These are phyloP conservation scores for Kodamaea lidongshanica DNA, from an alignment of 805 yeast genomes.

Conservation along the genomic window DNA sequence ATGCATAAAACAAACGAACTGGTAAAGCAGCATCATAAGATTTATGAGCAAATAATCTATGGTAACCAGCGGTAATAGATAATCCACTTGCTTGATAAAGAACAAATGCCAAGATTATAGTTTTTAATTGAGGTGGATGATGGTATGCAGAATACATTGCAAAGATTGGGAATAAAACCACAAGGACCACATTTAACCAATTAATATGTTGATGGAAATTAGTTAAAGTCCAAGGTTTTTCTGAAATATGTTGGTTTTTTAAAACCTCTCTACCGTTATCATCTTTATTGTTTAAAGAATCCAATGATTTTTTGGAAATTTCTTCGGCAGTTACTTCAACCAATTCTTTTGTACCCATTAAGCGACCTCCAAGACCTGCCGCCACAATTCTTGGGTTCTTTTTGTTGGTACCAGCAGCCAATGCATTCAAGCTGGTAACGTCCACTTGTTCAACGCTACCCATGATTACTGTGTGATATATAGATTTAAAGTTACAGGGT, in stretches of 20 bases:
- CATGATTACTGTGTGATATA: no score
- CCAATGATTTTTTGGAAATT: constrained; percentile 46
- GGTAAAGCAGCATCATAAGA: constrained; percentile 60
- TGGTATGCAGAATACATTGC: constrained; percentile 44
- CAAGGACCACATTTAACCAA: constrained; percentile 69
- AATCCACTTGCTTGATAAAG: constrained; percentile 59
- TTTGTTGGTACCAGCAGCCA: constrained; percentile 78
- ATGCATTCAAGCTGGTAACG: constrained; percentile 63
- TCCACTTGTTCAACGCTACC: constrained; percentile 40
- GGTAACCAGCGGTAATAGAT: constrained; percentile 82
- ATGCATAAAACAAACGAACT: constrained; percentile 57
- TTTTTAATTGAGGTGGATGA: constrained; percentile 46
- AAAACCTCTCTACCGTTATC: constrained; percentile 26
- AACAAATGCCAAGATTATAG: constrained; percentile 48
- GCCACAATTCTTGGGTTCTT: constrained; percentile 68
- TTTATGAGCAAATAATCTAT: constrained; percentile 73
- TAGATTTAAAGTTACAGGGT: no score
- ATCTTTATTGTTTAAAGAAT: constrained; percentile 34
- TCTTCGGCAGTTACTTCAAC: constrained; percentile 63
- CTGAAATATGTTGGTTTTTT: constrained; percentile 55
- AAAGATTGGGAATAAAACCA: constrained; percentile 50
- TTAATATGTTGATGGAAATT: constrained; percentile 75
- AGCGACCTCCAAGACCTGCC: constrained; percentile 64
- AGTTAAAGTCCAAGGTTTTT: constrained; percentile 66
- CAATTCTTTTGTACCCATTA: constrained; percentile 78